Conservation (phyloP, 208 protist genomes). For the Crithidia bombi region DNA sequence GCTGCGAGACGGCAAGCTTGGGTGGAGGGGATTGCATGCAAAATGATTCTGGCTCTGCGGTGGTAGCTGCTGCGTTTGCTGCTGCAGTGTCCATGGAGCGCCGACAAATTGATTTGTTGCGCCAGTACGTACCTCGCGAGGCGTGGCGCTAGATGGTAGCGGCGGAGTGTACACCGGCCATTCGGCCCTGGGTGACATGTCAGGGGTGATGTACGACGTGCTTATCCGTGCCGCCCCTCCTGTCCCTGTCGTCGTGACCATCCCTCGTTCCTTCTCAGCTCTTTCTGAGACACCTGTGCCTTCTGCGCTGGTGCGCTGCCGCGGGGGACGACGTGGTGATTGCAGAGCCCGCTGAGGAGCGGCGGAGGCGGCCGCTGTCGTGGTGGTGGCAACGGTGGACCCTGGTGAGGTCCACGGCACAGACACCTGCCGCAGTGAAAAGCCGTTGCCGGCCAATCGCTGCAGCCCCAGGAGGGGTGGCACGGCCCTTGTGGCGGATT, state of each 20-base stretch:
- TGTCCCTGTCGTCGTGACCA: background rate
- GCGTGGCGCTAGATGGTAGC: background rate
- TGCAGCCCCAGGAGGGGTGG: constrained; percentile 23
- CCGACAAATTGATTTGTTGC: background rate
- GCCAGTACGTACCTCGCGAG: background rate
- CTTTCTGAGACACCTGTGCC: background rate
- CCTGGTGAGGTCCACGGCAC: background rate
- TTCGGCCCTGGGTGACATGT: constrained; percentile 9
- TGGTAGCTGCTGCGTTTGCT: constrained; percentile 7
- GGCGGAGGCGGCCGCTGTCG: background rate
- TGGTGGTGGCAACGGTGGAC: background rate
- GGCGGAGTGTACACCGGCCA: constrained; percentile 1
- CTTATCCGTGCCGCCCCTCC: background rate
- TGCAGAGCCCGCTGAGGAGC: background rate
- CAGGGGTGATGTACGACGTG: background rate
- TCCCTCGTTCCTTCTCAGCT: background rate
- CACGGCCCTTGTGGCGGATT: background rate
- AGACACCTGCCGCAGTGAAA: constrained; percentile 18
- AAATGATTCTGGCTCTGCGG: background rate
- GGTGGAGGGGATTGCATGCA: background rate
- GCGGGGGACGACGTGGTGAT: background rate
- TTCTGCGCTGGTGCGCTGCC: background rate
- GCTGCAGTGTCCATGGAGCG: background rate
- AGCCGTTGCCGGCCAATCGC: constrained; percentile 20
- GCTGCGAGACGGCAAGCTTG: background rate